These are phyloP conservation scores for Aulographum hederae DNA, from an alignment of 2,329 filamentous ascomycete genomes.

Conservation along the genomic window DNA sequence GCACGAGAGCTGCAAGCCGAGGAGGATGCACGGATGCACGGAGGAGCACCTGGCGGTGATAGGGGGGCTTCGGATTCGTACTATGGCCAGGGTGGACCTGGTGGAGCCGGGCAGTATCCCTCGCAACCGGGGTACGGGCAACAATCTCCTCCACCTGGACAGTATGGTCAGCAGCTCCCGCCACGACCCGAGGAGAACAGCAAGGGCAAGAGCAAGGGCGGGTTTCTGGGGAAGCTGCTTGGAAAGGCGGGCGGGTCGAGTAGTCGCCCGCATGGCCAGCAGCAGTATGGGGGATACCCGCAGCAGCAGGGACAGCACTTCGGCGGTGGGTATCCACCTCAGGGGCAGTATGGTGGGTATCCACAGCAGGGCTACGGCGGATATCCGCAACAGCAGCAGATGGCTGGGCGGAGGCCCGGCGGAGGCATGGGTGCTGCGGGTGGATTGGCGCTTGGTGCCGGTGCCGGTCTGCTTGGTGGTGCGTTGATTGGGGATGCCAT, in stretches of 20 bases:
- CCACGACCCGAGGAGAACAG: conserved; percentile 13
- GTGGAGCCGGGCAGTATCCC: conserved; percentile 4
- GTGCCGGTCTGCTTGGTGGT: conserved; percentile 67
- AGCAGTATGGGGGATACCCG: conserved; percentile 7
- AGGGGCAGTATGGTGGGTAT: conserved; percentile 7
- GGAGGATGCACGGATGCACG: conserved; percentile 49
- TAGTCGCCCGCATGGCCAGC: conserved; percentile 13
- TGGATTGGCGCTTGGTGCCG: conserved; percentile 59
- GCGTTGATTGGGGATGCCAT: conserved; percentile 51
- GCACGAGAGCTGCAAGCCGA: conserved; percentile 69
- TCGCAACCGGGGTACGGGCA: conserved; percentile 2
- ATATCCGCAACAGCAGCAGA: conserved; percentile 13
- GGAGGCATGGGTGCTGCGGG: conserved; percentile 50
- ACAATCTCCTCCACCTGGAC: conserved; percentile 2
- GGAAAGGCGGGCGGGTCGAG: conserved; percentile 21
- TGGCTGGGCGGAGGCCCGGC: conserved; percentile 22
- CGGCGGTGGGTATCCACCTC: conserved; percentile 10
- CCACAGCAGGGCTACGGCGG: conserved; percentile 19
- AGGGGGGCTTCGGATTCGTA: conserved; percentile 29
- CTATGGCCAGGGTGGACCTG: conserved; percentile 17
- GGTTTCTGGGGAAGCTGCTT: conserved; percentile 33
- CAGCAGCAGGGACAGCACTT: conserved; percentile 5
- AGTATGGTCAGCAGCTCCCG: conserved; percentile 10
- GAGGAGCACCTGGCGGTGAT: conserved; percentile 23
- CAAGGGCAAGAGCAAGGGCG: conserved; percentile 21